Conservation (phyloP, 176 grass and related monocot species). For the Leersia perrieri region DNA sequence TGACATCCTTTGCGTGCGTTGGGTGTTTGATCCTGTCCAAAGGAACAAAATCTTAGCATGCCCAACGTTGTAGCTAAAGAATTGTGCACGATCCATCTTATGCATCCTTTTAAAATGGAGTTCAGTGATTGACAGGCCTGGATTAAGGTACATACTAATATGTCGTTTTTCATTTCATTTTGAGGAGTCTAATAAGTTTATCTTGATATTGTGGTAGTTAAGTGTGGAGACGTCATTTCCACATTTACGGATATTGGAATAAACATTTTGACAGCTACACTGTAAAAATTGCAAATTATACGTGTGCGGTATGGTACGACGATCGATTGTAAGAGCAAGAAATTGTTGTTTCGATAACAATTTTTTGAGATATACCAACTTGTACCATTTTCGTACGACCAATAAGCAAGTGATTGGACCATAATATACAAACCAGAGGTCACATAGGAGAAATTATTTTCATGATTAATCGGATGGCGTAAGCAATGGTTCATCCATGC, state of each 20-base stretch:
- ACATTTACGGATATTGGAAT: background rate
- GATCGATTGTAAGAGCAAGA: background rate
- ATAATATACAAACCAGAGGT: too few species aligned
- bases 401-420: background rate
- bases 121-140: background rate
- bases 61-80: background rate
- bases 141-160: background rate
- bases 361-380: background rate
- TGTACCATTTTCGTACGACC: background rate
- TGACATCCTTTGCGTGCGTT: conserved; percentile 6
- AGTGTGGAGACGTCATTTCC: background rate
- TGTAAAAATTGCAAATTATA: background rate
- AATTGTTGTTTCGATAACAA: background rate
- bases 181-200: background rate
- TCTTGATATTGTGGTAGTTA: background rate
- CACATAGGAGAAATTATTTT: background rate
- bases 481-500: background rate
- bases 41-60: conserved; percentile 9
- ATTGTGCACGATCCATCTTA: too few species aligned
- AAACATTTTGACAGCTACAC: background rate
- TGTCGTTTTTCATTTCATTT: background rate
- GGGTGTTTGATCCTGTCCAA: background rate
- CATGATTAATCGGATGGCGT: background rate
- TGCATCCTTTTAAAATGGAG: background rate
- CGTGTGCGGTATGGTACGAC: background rate